Evolutionary conservation across 768 basidiomycete species (phyloP).

Genomic region (Boletus rubescentipes): DNA sequence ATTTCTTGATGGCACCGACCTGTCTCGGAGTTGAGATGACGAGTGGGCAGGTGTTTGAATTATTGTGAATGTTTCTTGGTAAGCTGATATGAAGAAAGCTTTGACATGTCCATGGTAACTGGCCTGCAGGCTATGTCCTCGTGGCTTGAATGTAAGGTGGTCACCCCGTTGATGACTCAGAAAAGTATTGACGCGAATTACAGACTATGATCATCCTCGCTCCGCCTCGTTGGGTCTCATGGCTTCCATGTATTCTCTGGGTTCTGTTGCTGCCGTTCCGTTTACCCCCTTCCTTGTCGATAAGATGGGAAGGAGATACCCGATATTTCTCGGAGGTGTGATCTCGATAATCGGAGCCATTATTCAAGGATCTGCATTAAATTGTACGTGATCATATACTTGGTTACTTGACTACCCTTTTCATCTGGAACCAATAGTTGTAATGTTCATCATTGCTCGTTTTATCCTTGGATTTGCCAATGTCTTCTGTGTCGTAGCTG

Average conservation of each 20-base stretch:
- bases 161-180: neutral
- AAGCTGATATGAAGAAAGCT: constrained; percentile 1
- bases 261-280: constrained; percentile 52
- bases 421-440: neutral
- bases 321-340: neutral
- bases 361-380: neutral
- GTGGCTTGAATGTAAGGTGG: constrained; percentile 50
- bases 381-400: neutral
- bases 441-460: neutral
- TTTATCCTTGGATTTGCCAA: constrained; percentile 3
- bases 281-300: constrained; percentile 20
- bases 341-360: neutral
- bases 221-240: constrained; percentile 55
- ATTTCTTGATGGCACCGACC: constrained; percentile 52
- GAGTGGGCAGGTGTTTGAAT: constrained; percentile 1
- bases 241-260: constrained; percentile 57
- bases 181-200: neutral
- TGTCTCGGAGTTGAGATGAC: constrained; percentile 18
- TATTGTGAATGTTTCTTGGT: neutral
- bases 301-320: neutral
- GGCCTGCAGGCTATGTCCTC: constrained; percentile 58
- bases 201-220: constrained; percentile 54
- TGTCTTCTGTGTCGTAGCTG: constrained; percentile 1
- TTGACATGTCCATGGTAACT: constrained; percentile 55
- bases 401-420: no score